A percentile compares a stretch with the other conserved stretches of the same genome.
Conservation (phyloP, 1,284 basidiomycete genomes). For the Meira nashicola region DNA sequence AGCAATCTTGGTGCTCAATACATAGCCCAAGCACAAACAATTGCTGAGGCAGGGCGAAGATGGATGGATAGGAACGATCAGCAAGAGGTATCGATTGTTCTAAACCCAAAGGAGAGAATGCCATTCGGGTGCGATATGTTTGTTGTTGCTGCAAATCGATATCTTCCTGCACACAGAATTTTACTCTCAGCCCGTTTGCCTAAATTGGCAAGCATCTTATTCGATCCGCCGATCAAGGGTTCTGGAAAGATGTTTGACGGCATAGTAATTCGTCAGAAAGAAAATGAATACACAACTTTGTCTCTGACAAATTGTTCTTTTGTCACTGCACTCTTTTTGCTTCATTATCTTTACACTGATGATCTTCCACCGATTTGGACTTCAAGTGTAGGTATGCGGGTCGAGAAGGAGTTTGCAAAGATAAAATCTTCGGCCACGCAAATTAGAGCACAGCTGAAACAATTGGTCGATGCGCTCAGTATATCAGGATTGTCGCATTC, state of each 20-base stretch:
- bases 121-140: constrained; percentile 63
- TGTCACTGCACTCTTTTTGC: constrained; percentile 68
- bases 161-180: constrained; percentile 65
- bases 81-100: too few species aligned
- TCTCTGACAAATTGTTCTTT: constrained; percentile 58
- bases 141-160: constrained; percentile 55
- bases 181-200: constrained; percentile 65
- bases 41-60: constrained; percentile 56
- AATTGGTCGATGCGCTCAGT: constrained; percentile 61
- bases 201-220: constrained; percentile 54
- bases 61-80: constrained; percentile 48
- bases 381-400: constrained; percentile 61
- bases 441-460: constrained; percentile 60
- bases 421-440: constrained; percentile 64
- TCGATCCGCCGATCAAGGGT: constrained; percentile 14
- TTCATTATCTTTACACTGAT: constrained; percentile 85
- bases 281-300: constrained; percentile 20
- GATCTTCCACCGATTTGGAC: constrained; percentile 80
- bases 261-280: constrained; percentile 17
- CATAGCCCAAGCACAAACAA: constrained; percentile 33
- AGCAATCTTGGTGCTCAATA: constrained; percentile 8
- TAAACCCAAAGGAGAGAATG: constrained; percentile 15
- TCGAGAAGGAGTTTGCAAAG: constrained; percentile 57
- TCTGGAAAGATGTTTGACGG: constrained; percentile 11
- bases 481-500: constrained; percentile 54